These are phyloP conservation scores for Diaporthe ampelina DNA, from an alignment of 2,329 filamentous ascomycete genomes.

Conservation along the genomic window DNA sequence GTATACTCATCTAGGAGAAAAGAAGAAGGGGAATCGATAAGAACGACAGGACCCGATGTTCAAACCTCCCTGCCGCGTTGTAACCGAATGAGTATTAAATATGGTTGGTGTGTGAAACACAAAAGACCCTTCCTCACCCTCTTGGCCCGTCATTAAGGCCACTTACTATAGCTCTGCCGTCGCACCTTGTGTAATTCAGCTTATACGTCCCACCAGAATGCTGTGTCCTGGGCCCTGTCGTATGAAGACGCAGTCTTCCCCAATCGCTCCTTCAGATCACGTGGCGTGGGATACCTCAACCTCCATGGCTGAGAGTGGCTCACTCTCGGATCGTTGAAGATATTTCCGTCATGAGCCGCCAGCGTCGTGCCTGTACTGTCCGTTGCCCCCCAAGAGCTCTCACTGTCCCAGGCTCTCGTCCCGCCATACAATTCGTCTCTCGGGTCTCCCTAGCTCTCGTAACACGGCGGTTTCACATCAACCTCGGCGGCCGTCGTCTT, in stretches of 20 bases:
- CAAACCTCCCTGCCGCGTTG: constrained; percentile 5
- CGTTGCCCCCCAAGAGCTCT: neutral
- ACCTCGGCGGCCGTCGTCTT: constrained; percentile 14
- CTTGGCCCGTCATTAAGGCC: neutral
- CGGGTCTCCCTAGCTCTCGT: constrained; percentile 25
- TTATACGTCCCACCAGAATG: constrained; percentile 38
- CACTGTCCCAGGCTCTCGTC: constrained; percentile 31
- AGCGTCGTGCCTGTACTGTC: neutral
- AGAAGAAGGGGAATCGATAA: neutral
- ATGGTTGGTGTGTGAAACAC: constrained; percentile 22
- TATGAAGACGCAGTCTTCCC: constrained; percentile 1
- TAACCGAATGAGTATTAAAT: constrained; percentile 35
- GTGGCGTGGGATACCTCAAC: constrained; percentile 41
- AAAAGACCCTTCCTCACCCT: neutral
- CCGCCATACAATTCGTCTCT: constrained; percentile 38
- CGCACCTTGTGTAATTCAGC: neutral
- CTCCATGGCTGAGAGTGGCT: constrained; percentile 40
- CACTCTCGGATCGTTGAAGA: constrained; percentile 36
- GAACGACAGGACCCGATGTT: neutral
- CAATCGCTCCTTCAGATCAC: constrained; percentile 37
- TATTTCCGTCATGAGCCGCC: neutral
- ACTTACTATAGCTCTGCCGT: neutral
- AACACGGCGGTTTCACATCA: neutral
- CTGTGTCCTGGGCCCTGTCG: constrained; percentile 25
- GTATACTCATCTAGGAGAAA: neutral